A percentile compares a stretch with the other conserved stretches of the same genome.
Conservation (phyloP, 2,329 filamentous ascomycete genomes). For the Aspergillus puulaauensis region DNA sequence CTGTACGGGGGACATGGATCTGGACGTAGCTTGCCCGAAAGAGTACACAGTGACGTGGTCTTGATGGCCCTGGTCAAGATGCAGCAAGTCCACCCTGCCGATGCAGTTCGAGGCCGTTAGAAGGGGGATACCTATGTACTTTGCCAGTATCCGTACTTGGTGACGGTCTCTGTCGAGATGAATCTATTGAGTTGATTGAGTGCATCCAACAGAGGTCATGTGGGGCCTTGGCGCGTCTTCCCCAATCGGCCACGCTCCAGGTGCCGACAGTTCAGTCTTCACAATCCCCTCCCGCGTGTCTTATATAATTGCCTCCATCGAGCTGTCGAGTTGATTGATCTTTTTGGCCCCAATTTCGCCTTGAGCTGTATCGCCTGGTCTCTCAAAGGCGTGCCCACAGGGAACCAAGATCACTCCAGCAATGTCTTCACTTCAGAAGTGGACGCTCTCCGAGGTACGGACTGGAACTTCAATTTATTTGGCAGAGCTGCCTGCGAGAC, state of each 20-base stretch:
- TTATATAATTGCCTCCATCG: neutral
- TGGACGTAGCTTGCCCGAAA: slow-evolving; percentile 2
- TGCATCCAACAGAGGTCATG: neutral
- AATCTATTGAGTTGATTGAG: neutral
- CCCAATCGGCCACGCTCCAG: slow-evolving; percentile 5
- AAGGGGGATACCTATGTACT: neutral
- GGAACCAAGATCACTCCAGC: neutral
- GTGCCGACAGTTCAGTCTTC: neutral
- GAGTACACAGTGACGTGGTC: slow-evolving; percentile 3
- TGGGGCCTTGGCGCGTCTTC: slow-evolving; percentile 5
- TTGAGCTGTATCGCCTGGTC: neutral
- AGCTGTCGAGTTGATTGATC: neutral
- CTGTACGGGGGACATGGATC: neutral
- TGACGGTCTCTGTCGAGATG: too few relatives aligned
- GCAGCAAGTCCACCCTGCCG: neutral
- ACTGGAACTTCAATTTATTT: slow-evolving; percentile 3
- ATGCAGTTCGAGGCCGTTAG: neutral
- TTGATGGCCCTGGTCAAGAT: neutral
- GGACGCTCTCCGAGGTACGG: slow-evolving; percentile 48
- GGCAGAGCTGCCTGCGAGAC: neutral
- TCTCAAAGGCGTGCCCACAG: neutral
- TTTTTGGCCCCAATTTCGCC: neutral
- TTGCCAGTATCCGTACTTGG: too few relatives aligned
- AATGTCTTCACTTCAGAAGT: slow-evolving; percentile 42
- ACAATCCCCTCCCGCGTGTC: neutral